Evolutionary conservation across 257 asterid species (phyloP), one percentile per base, ranked within the genome.

Genomic region (Osmanthus fragrans): DNA sequence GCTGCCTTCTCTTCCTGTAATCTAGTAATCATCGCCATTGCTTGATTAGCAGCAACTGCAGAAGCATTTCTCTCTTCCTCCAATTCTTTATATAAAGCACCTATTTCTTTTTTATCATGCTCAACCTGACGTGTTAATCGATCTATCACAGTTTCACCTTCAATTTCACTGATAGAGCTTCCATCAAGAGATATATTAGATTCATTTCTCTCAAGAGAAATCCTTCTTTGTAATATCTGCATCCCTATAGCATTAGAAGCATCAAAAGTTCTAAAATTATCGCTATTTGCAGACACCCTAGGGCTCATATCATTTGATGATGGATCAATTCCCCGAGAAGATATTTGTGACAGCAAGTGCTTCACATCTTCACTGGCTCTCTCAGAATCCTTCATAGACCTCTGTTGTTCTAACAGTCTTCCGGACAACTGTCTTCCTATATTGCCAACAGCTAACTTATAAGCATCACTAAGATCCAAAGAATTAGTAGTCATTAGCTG

Each of bases 11-110:
- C 98, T 79, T 92, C 97, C 80, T 94, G 98, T 82, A 94, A 79
- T 78, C 96, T 80, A 69, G 97, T 92, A 77, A 94, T 92, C 98
- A 94, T 94, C 29, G 98, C 96, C 98, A 94, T 90, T 4, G 98
- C 90, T 83, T 94, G 96, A 80, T 90, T 92, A 63, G 91, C 92
- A n/a, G 98, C 97, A 70, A 90, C 84, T 7, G 97, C 88, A 67
- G 98, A 90, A 56, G 98, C 96, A 75, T 82, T 94, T 85, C 96
- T 84, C 86, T 94, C 98, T 76, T 94, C 98, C 87, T 94, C 98
- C 72, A 94, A 82, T 47, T 94, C 98, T 79, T 83, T 87, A 82
- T 92, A 94, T 80, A 94, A 80, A 78, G 86, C 73, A 77, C 76
- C 16, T 85, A 90, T 81, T 73, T 92, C 67, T 58, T 82, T 90